Percentiles rank a stretch among this genome's conserved stretches.
Evolutionary conservation across 2,329 filamentous ascomycete genomes (phyloP).

Genomic region (Fusarium sp.): DNA sequence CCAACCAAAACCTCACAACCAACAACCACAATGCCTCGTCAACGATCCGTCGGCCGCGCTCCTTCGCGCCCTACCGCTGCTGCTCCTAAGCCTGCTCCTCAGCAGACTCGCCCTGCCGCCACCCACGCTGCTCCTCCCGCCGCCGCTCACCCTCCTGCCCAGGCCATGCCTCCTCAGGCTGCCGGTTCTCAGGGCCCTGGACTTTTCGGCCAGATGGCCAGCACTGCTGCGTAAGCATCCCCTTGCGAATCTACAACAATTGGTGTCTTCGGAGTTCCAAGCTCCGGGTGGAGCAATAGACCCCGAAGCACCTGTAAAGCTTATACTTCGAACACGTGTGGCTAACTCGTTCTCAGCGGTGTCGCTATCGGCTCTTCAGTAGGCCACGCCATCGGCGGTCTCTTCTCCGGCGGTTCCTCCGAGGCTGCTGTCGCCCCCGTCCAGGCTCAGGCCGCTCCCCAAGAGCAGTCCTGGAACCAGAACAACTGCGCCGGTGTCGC

Average conservation of each 20-base stretch:
- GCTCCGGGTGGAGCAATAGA: constrained; percentile 13
- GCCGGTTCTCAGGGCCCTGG: constrained; percentile 77
- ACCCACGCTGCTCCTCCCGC: constrained; percentile 71
- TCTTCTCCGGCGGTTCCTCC: constrained; percentile 86
- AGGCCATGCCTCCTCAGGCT: constrained; percentile 39
- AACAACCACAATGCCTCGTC: constrained; percentile 74
- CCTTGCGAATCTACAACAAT: background rate
- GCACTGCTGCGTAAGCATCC: constrained; percentile 91
- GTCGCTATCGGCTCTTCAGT: constrained; percentile 96
- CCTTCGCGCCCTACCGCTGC: constrained; percentile 75
- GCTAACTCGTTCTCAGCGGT: constrained; percentile 70
- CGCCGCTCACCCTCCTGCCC: constrained; percentile 47
- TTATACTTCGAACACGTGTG: constrained; percentile 19
- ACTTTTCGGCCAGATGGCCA: constrained; percentile 96
- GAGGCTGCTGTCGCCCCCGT: constrained; percentile 63
- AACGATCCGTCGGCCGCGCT: constrained; percentile 75
- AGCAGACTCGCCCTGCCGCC: constrained; percentile 76
- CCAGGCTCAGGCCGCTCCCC: constrained; percentile 56
- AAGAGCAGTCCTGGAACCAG: constrained; percentile 65
- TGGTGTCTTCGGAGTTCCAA: background rate
- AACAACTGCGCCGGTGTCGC: constrained; percentile 83
- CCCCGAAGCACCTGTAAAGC: constrained; percentile 1
- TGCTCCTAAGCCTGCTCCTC: constrained; percentile 61
- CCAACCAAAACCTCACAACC: constrained; percentile 18
- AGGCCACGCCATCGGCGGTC: constrained; percentile 91